Evolutionary conservation across 1,139 yeast genomes (phyloP).

Genomic region (Candida albicans): DNA sequence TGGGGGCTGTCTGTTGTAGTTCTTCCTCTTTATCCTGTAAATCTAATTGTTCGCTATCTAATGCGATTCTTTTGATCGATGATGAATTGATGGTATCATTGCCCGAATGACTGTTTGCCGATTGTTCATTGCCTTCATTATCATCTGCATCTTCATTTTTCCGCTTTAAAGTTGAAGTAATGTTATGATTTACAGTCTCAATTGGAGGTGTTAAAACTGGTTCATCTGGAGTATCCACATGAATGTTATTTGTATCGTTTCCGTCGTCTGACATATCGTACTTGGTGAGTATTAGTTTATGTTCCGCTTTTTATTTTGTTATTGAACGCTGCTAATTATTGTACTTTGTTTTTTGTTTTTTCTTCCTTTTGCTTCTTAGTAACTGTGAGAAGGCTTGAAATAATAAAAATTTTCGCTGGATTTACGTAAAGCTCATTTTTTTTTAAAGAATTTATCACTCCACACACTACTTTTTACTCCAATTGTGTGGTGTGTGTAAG

Average conservation of each 20-base stretch:
- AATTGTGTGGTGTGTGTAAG: too few relatives aligned
- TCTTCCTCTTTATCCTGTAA: slow-evolving; percentile 36
- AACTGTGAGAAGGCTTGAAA: neutral
- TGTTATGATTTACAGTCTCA: neutral
- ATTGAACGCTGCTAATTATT: neutral
- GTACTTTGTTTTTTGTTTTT: neutral
- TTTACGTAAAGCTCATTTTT: too few relatives aligned
- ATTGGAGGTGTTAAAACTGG: slow-evolving; percentile 3
- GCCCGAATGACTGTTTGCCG: neutral
- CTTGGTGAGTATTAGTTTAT: neutral
- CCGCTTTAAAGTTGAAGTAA: slow-evolving; percentile 47
- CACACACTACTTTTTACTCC: too few relatives aligned
- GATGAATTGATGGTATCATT: neutral
- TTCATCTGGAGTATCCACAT: neutral
- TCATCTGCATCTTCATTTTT: slow-evolving; percentile 61
- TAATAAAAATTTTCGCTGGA: too few relatives aligned
- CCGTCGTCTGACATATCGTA: slow-evolving; percentile 2
- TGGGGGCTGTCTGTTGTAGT: slow-evolving; percentile 45
- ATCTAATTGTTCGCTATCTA: slow-evolving; percentile 55
- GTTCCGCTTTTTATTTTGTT: too few relatives aligned
- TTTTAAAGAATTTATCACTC: too few relatives aligned
- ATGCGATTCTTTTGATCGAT: slow-evolving; percentile 61
- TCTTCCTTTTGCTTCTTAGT: too few relatives aligned
- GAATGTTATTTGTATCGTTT: neutral
- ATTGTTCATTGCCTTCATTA: slow-evolving; percentile 34